Conservation (phyloP, 2,329 filamentous ascomycete species). For the Penicillium crustosum region DNA sequence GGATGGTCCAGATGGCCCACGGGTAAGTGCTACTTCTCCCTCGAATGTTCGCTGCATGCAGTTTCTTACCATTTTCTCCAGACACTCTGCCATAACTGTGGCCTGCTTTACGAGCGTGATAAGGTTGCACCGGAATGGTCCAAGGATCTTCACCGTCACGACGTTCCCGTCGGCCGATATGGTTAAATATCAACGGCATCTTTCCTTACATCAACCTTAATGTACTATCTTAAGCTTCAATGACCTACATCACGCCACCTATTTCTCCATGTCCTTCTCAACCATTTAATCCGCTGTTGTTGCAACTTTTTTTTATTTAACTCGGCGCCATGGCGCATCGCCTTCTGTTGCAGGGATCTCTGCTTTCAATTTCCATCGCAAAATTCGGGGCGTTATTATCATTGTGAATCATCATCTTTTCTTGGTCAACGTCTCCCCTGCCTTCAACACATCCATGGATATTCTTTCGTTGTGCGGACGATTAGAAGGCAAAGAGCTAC, state of each 20-base stretch:
- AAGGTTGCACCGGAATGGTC: slow-evolving; percentile 77
- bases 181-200: slow-evolving; percentile 9
- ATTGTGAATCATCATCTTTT: not conserved
- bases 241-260: slow-evolving; percentile 8
- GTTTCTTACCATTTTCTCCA: slow-evolving; percentile 39
- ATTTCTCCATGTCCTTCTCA: not conserved
- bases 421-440: not conserved
- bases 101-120: slow-evolving; percentile 83
- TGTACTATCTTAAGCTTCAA: slow-evolving; percentile 11
- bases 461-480: not conserved
- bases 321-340: slow-evolving; percentile 3
- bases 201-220: not conserved
- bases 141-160: slow-evolving; percentile 63
- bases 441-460: not conserved
- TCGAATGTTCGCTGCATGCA: not conserved
- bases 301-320: not conserved
- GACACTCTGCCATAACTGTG: slow-evolving; percentile 92
- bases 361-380: not conserved
- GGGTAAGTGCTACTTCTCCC: slow-evolving; percentile 57
- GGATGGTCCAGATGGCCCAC: slow-evolving; percentile 80
- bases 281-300: slow-evolving; percentile 2
- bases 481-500: not conserved
- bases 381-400: not conserved
- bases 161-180: slow-evolving; percentile 40
- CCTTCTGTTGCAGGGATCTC: not conserved